Evolutionary conservation across 2,329 filamentous ascomycete species (phyloP).

Genomic region (Penicillium sp.): DNA sequence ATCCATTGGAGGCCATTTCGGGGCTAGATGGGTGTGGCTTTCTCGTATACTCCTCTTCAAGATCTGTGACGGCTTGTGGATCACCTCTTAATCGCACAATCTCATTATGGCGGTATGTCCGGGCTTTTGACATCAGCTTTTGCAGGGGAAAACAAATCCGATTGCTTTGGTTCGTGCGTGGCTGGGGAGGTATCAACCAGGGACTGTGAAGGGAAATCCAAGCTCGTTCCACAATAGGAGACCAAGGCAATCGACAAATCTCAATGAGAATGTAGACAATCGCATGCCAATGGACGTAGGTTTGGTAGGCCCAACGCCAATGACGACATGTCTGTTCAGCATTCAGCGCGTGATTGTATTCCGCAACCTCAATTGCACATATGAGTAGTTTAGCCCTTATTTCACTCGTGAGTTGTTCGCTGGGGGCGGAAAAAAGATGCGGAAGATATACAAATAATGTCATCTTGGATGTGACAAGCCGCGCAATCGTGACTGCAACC

Average conservation of each 20-base stretch:
- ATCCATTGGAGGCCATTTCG: constrained; percentile 26
- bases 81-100: constrained; percentile 34
- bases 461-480: constrained; percentile 47
- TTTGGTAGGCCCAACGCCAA: constrained; percentile 65
- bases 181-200: constrained; percentile 46
- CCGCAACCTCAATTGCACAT: constrained; percentile 46
- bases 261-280: constrained; percentile 62
- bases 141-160: constrained; percentile 41
- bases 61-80: constrained; percentile 21
- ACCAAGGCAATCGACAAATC: constrained; percentile 52
- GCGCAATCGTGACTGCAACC: constrained; percentile 52
- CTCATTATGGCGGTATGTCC: constrained; percentile 38
- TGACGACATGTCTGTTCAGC: constrained; percentile 53
- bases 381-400: constrained; percentile 43
- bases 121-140: constrained; percentile 35
- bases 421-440: constrained; percentile 45
- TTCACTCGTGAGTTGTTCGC: constrained; percentile 40
- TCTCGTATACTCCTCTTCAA: constrained; percentile 11
- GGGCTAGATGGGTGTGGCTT: constrained; percentile 32
- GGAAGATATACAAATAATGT: constrained; percentile 58
- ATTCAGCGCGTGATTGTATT: constrained; percentile 60
- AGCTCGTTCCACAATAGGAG: constrained; percentile 51
- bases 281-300: constrained; percentile 64
- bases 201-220: constrained; percentile 52
- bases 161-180: constrained; percentile 34